These are phyloP conservation scores for Apostasia shenzhenica DNA, from an alignment of 106 monocot genomes.

Conservation along the genomic window DNA sequence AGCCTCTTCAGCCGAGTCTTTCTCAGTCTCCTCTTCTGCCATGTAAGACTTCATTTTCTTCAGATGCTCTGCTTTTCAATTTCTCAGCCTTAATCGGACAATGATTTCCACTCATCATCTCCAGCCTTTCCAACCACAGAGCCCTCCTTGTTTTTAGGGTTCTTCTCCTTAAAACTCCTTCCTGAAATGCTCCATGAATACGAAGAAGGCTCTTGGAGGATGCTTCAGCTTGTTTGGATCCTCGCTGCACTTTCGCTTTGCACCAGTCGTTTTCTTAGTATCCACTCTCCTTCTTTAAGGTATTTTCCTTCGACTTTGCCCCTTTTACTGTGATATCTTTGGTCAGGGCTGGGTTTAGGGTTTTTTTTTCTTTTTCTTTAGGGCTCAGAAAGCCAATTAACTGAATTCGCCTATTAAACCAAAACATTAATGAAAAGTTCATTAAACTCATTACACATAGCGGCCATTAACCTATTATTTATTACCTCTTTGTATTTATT, in stretches of 20 bases:
- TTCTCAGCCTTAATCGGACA: constrained; percentile 74
- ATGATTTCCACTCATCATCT: constrained; percentile 56
- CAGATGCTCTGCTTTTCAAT: constrained; percentile 58
- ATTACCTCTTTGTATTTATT: too few relatives aligned
- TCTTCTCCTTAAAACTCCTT: constrained; percentile 68
- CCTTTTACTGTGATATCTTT: not conserved
- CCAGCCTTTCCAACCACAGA: constrained; percentile 80
- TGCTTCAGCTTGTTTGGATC: constrained; percentile 2
- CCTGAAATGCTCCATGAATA: constrained; percentile 75
- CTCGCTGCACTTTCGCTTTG: not conserved
- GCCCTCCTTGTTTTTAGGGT: constrained; percentile 75
- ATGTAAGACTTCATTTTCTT: constrained; percentile 69
- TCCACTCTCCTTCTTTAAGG: not conserved
- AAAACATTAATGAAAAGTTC: too few relatives aligned
- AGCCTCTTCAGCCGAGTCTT: not conserved
- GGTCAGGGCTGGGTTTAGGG: constrained; percentile 1
- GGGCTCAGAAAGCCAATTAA: too few relatives aligned
- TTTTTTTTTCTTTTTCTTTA: not conserved
- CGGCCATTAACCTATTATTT: too few relatives aligned
- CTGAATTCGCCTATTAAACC: too few relatives aligned
- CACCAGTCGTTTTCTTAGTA: not conserved
- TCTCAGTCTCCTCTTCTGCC: not conserved
- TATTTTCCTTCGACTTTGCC: constrained; percentile 4
- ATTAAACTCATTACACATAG: too few relatives aligned
- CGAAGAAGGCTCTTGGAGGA: constrained; percentile 39